Conservation (phyloP, 768 basidiomycete species). For the Leccinum variicolor region DNA sequence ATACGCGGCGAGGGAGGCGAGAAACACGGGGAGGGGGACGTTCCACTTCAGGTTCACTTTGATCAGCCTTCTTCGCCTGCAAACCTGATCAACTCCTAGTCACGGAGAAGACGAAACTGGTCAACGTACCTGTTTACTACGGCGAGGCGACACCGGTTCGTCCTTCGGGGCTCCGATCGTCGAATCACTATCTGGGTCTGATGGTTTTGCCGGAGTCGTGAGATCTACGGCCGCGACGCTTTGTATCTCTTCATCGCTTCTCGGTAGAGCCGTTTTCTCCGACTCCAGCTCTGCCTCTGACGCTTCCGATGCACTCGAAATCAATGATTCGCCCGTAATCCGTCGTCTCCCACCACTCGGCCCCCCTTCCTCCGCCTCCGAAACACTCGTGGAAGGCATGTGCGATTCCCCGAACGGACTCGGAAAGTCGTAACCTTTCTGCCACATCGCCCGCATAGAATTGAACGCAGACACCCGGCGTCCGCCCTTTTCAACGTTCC, state of each 20-base stretch:
- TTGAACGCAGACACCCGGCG: conserved; percentile 63
- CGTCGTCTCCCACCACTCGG: conserved; percentile 37
- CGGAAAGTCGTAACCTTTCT: conserved; percentile 53
- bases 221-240: conserved; percentile 8
- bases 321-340: conserved; percentile 51
- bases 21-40: conserved; percentile 41
- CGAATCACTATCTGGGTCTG: conserved; percentile 79
- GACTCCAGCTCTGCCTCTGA: conserved; percentile 43
- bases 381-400: conserved; percentile 61
- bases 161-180: conserved; percentile 65
- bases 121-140: conserved; percentile 26
- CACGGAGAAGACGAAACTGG: not conserved
- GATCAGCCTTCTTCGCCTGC: conserved; percentile 25
- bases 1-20: conserved; percentile 58
- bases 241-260: conserved; percentile 17
- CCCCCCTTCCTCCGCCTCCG: conserved; percentile 68
- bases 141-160: conserved; percentile 13
- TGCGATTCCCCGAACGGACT: conserved; percentile 52
- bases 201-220: conserved; percentile 32
- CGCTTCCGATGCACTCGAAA: conserved; percentile 74
- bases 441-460: conserved; percentile 72
- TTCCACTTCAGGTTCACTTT: conserved; percentile 12
- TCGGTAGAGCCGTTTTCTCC: conserved; percentile 15
- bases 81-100: conserved; percentile 7
- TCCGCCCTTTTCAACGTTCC: conserved; percentile 48